Conservation (phyloP, 1,139 yeast genomes). For the Kodamaea anthophila region DNA sequence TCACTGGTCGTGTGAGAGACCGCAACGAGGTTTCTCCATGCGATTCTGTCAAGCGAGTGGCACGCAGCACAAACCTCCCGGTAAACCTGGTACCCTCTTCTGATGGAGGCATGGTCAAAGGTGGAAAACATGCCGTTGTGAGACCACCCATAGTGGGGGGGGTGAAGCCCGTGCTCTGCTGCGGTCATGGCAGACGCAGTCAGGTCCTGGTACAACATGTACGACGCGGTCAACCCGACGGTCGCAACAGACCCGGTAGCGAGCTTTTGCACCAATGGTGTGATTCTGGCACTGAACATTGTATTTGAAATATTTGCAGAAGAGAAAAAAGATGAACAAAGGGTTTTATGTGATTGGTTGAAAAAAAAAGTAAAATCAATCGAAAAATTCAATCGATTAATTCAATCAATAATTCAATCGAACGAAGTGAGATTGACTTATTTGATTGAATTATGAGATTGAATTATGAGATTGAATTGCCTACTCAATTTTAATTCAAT, state of each 20-base stretch:
- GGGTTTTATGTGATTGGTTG: constrained; percentile 7
- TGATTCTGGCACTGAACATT: constrained; percentile 8
- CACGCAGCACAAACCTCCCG: constrained; percentile 99
- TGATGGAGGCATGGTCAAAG: constrained; percentile 92
- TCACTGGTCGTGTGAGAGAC: constrained; percentile 90
- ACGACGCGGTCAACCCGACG: constrained; percentile 67
- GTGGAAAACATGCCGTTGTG: constrained; percentile 89
- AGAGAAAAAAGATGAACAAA: constrained; percentile 6
- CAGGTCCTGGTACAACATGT: constrained; percentile 71
- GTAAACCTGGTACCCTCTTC: constrained; percentile 99
- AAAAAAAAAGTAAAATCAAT: neutral
- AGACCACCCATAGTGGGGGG: constrained; percentile 91
- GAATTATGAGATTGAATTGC: too few relatives aligned
- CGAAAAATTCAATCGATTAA: too few relatives aligned
- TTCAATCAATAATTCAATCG: neutral
- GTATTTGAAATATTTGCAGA: constrained; percentile 5
- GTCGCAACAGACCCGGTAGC: constrained; percentile 62
- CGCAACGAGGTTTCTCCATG: constrained; percentile 98
- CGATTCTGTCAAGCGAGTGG: constrained; percentile 93
- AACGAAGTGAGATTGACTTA: neutral
- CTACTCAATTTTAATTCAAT: too few relatives aligned
- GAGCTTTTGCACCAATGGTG: constrained; percentile 46
- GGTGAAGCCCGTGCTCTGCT: constrained; percentile 97
- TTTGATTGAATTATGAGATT: too few relatives aligned
- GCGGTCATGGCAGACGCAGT: constrained; percentile 96